Conservation (phyloP, 2,329 filamentous ascomycete species). For the Remersonia thermophila region DNA sequence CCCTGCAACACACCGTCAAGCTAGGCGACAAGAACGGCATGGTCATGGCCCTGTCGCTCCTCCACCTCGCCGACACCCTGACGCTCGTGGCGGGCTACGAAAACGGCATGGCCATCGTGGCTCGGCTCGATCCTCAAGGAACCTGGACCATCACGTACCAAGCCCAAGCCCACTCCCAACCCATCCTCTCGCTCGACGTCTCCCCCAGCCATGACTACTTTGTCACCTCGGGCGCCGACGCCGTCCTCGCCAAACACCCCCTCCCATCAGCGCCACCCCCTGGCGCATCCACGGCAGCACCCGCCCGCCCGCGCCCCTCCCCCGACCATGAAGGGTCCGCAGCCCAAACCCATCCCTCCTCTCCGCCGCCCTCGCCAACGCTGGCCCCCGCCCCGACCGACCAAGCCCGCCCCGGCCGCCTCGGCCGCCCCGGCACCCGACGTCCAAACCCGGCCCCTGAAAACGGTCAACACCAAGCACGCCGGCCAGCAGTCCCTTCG, state of each 20-base stretch:
- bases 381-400: slow-evolving; percentile 1
- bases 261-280: not conserved
- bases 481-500: slow-evolving; percentile 74
- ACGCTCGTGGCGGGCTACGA: slow-evolving; percentile 72
- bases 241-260: slow-evolving; percentile 62
- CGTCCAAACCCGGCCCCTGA: slow-evolving; percentile 36
- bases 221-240: slow-evolving; percentile 73
- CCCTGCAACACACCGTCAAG: slow-evolving; percentile 48
- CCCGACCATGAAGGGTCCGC: not conserved
- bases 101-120: slow-evolving; percentile 62
- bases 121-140: slow-evolving; percentile 35
- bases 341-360: slow-evolving; percentile 18
- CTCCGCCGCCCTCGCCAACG: slow-evolving; percentile 18
- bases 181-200: slow-evolving; percentile 62
- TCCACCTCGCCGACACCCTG: slow-evolving; percentile 38
- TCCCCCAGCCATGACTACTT: slow-evolving; percentile 43
- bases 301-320: not conserved
- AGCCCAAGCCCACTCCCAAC: slow-evolving; percentile 61
- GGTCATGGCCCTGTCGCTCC: slow-evolving; percentile 70
- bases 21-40: slow-evolving; percentile 53
- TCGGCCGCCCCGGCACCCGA: not conserved
- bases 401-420: slow-evolving; percentile 3
- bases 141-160: slow-evolving; percentile 47
- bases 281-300: not conserved
- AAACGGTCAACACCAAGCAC: slow-evolving; percentile 66